Percentiles rank a stretch among this genome's conserved stretches.
These are phyloP conservation scores for Chaetomidium leptoderma DNA, from an alignment of 495 filamentous ascomycete genomes.

Conservation along the genomic window DNA sequence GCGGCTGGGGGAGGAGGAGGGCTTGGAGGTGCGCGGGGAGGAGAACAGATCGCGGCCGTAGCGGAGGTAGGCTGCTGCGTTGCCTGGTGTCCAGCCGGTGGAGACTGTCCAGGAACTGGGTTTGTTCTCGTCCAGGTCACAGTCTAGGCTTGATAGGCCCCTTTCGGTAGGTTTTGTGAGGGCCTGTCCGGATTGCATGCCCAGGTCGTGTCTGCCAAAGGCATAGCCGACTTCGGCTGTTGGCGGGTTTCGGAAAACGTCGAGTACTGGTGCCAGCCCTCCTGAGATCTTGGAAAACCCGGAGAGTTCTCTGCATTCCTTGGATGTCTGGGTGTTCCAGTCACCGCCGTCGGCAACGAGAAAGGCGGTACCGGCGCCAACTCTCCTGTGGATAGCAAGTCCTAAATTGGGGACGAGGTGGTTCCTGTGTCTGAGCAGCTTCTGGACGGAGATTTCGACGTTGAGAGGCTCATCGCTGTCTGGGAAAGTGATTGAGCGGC, in stretches of 20 bases:
- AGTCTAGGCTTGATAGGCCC: constrained; percentile 21
- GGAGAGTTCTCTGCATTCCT: constrained; percentile 24
- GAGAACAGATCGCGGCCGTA: constrained; percentile 25
- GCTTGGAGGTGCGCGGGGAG: neutral
- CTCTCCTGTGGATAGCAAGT: constrained; percentile 20
- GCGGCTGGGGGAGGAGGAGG: neutral
- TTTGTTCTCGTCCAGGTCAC: constrained; percentile 16
- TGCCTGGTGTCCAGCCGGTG: constrained; percentile 16
- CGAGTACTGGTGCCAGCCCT: neutral
- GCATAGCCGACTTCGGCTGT: constrained; percentile 28
- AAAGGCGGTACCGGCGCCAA: constrained; percentile 21
- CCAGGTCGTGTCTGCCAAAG: constrained; percentile 22
- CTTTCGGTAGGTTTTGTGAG: constrained; percentile 23
- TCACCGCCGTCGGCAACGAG: constrained; percentile 24
- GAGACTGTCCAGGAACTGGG: constrained; percentile 26
- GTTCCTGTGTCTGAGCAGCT: constrained; percentile 1
- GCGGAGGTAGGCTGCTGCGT: constrained; percentile 24
- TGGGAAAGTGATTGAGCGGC: constrained; percentile 20
- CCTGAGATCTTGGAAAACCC: constrained; percentile 19
- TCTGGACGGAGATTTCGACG: constrained; percentile 23
- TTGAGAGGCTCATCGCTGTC: constrained; percentile 17
- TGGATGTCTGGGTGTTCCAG: constrained; percentile 17
- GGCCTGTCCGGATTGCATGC: constrained; percentile 21
- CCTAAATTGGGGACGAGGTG: constrained; percentile 18
- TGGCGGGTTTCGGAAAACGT: constrained; percentile 22